These are phyloP conservation scores for Samsoniella hepiali DNA, from an alignment of 2,329 filamentous ascomycete species.

Conservation along the genomic window DNA sequence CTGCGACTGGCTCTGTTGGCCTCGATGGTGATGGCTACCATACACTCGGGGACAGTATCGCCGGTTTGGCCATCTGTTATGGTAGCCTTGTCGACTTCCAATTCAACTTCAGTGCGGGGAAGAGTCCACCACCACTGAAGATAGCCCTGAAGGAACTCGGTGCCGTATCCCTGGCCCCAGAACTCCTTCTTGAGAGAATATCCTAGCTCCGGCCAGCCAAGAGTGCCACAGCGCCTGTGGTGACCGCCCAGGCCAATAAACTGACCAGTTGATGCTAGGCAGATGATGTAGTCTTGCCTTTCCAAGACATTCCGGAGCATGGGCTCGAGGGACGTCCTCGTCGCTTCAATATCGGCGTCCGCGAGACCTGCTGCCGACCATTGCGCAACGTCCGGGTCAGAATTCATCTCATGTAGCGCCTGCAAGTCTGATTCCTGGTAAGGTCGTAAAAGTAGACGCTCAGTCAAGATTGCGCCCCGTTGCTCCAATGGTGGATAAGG, in stretches of 20 bases:
- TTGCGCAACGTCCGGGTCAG: conserved; percentile 54
- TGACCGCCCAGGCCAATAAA: conserved; percentile 44
- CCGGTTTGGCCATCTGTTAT: conserved; percentile 23
- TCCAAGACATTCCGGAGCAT: conserved; percentile 42
- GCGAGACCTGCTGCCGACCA: conserved; percentile 40
- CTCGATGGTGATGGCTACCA: conserved; percentile 42
- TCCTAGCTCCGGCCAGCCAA: conserved; percentile 52
- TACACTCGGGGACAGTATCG: conserved; percentile 30
- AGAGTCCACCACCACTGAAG: conserved; percentile 41
- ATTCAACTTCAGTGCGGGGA: conserved; percentile 36
- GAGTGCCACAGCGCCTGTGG: conserved; percentile 27
- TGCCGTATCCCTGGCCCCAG: conserved; percentile 51
- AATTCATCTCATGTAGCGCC: conserved; percentile 47
- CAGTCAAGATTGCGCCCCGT: conserved; percentile 39
- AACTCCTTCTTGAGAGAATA: conserved; percentile 46
- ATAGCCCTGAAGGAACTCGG: conserved; percentile 47
- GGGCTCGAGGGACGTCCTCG: conserved; percentile 33
- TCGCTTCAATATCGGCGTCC: conserved; percentile 39
- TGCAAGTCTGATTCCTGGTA: conserved; percentile 44
- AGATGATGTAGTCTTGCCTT: conserved; percentile 53
- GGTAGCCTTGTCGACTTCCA: conserved; percentile 35
- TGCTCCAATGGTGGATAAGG: conserved; percentile 34
- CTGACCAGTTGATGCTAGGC: conserved; percentile 36
- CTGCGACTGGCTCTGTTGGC: conserved; percentile 47
- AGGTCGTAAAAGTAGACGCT: conserved; percentile 49